phyloP scores from a whole-genome alignment of 345 rosid species.

The Populus nigra region DNA sequence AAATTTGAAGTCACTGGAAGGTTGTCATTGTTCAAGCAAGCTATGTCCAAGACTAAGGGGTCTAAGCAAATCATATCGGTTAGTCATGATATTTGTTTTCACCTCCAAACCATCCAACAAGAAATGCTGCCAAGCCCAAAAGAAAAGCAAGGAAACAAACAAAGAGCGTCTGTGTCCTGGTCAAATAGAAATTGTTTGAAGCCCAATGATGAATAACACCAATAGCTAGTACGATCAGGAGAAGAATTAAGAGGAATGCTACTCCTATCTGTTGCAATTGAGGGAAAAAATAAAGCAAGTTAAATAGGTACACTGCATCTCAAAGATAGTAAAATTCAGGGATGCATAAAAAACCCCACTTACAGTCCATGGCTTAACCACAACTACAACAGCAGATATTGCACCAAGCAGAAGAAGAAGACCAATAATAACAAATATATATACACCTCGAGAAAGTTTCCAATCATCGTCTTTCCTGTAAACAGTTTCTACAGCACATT shows the following conservation, averaged over 20 bases:
- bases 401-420: slow-evolving; percentile 95
- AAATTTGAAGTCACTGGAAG: slow-evolving; percentile 15
- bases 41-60: slow-evolving; percentile 2
- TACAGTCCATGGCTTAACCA: slow-evolving; percentile 88
- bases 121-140: slow-evolving; percentile 97
- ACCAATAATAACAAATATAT: slow-evolving; percentile 75
- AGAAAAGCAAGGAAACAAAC: slow-evolving; percentile 93
- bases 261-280: slow-evolving; percentile 72
- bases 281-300: slow-evolving; percentile 24
- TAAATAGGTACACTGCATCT: slow-evolving; percentile 20
- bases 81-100: slow-evolving; percentile 13
- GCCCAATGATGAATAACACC: slow-evolving; percentile 98
- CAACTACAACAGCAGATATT: slow-evolving; percentile 77
- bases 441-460: slow-evolving; percentile 90
- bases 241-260: slow-evolving; percentile 83
- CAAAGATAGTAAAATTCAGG: slow-evolving; percentile 15
- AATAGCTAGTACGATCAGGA: slow-evolving; percentile 83
- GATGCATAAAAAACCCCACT: slow-evolving; percentile 31
- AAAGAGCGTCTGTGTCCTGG: slow-evolving; percentile 77
- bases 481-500: slow-evolving; percentile 23
- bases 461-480: slow-evolving; percentile 98
- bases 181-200: slow-evolving; percentile 95
- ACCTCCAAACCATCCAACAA: slow-evolving; percentile 91
- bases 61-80: slow-evolving; percentile 15
- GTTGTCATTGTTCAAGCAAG: not conserved